A percentile compares a stretch with the other conserved stretches of the same genome.
Evolutionary conservation across 2,329 filamentous ascomycete genomes (phyloP).

Genomic region (Fusarium multiceps): DNA sequence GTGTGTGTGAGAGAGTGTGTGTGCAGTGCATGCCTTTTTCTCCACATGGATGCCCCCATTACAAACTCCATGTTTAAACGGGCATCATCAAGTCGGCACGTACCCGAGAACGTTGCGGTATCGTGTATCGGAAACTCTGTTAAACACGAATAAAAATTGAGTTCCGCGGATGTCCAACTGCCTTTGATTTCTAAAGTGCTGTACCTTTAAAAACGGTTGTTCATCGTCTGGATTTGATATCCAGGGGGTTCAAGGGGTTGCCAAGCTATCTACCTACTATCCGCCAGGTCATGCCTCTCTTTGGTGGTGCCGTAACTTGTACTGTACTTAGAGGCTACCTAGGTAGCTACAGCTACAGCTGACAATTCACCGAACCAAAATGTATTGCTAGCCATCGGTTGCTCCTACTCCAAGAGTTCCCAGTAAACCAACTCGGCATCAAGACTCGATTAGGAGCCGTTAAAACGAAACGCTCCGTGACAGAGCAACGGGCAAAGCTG

Average conservation of each 20-base stretch:
- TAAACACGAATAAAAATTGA: not conserved
- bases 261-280: slow-evolving; percentile 2
- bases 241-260: not conserved
- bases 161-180: not conserved
- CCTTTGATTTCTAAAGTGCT: not conserved
- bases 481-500: not conserved
- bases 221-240: not conserved
- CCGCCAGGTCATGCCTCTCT: not conserved
- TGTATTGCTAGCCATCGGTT: not conserved
- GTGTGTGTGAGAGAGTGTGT: not conserved
- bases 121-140: slow-evolving; percentile 6
- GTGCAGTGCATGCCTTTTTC: not conserved
- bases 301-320: not conserved
- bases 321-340: not conserved
- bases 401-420: not conserved
- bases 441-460: not conserved
- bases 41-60: slow-evolving; percentile 16
- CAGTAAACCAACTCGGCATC: not conserved
- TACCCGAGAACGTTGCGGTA: slow-evolving; percentile 22
- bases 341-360: not conserved
- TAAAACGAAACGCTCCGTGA: not conserved
- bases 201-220: not conserved
- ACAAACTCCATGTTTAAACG: slow-evolving; percentile 2
- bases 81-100: slow-evolving; percentile 16
- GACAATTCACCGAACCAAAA: not conserved